Evolutionary conservation across 108 stramenopile species (phyloP).

Genomic region (Pseudonitzschia delicatissima): DNA sequence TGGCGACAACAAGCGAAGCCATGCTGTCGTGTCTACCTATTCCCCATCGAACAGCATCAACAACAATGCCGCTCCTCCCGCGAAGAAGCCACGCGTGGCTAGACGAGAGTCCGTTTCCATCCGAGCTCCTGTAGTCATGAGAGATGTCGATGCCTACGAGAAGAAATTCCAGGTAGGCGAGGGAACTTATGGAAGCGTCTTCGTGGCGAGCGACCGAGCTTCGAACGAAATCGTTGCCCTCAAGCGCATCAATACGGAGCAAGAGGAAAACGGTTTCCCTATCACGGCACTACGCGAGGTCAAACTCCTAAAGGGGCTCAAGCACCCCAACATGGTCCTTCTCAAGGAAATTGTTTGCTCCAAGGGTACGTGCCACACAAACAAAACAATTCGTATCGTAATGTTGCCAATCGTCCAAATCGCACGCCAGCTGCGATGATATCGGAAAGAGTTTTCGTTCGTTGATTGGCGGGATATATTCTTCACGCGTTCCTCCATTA

Average conservation of each 20-base stretch:
- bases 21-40: constrained; percentile 11
- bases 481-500: constrained; percentile 66
- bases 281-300: constrained; percentile 94
- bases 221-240: constrained; percentile 85
- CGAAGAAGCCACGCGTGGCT: background rate
- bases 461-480: constrained; percentile 15
- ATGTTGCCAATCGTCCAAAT: background rate
- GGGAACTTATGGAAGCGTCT: constrained; percentile 87
- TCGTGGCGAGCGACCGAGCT: constrained; percentile 68
- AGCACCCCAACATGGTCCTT: constrained; percentile 83
- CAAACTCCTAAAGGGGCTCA: constrained; percentile 87
- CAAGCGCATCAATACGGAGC: constrained; percentile 89
- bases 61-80: background rate
- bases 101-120: constrained; percentile 40
- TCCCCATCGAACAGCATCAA: constrained; percentile 9
- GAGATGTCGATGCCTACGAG: constrained; percentile 79
- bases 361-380: constrained; percentile 59
- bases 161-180: constrained; percentile 80
- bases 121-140: constrained; percentile 60
- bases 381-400: background rate
- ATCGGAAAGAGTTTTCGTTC: background rate
- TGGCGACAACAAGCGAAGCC: constrained; percentile 3
- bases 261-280: constrained; percentile 91
- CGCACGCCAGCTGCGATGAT: too few species aligned
- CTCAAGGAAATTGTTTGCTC: constrained; percentile 92